phyloP scores from a whole-genome alignment of 768 basidiomycete genomes.

The Leccinum arenicola region DNA sequence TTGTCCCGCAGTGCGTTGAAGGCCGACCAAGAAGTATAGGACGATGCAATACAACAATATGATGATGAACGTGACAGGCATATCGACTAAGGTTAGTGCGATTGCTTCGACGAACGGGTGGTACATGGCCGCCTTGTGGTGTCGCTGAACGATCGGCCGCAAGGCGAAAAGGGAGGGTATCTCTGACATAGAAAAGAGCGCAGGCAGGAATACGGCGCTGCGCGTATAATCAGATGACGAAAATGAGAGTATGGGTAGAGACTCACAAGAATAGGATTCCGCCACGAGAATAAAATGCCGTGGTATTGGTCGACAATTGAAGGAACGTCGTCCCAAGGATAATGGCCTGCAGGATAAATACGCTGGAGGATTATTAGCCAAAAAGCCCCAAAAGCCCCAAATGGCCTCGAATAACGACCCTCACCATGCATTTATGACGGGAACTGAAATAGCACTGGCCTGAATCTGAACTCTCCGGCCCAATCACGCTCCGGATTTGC shows the following conservation, averaged over 20 bases:
- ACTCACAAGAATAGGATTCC: constrained; percentile 78
- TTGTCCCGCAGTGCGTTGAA: constrained; percentile 53
- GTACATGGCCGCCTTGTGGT: constrained; percentile 47
- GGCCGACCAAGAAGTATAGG: constrained; percentile 59
- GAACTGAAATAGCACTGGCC: constrained; percentile 35
- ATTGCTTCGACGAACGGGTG: constrained; percentile 47
- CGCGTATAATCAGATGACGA: neutral
- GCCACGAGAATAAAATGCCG: constrained; percentile 51
- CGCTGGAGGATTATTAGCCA: constrained; percentile 31
- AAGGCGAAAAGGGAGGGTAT: constrained; percentile 48
- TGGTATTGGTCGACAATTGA: constrained; percentile 38
- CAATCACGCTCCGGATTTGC: constrained; percentile 45
- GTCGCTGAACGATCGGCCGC: constrained; percentile 44
- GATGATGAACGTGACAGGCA: constrained; percentile 41
- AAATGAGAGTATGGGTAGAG: rapidly evolving
- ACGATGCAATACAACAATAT: constrained; percentile 36
- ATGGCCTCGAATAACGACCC: neutral
- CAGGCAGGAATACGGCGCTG: constrained; percentile 58
- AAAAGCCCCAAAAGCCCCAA: neutral
- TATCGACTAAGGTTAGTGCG: constrained; percentile 46
- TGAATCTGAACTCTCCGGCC: constrained; percentile 46
- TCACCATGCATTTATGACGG: constrained; percentile 31
- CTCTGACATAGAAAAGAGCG: constrained; percentile 57
- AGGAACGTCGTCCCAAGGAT: constrained; percentile 45
- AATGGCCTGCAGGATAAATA: constrained; percentile 33